A percentile compares a stretch with the other conserved stretches of the same genome.
These are phyloP conservation scores for Inonotus obliquus DNA, from an alignment of 1,284 basidiomycete genomes.

Conservation along the genomic window DNA sequence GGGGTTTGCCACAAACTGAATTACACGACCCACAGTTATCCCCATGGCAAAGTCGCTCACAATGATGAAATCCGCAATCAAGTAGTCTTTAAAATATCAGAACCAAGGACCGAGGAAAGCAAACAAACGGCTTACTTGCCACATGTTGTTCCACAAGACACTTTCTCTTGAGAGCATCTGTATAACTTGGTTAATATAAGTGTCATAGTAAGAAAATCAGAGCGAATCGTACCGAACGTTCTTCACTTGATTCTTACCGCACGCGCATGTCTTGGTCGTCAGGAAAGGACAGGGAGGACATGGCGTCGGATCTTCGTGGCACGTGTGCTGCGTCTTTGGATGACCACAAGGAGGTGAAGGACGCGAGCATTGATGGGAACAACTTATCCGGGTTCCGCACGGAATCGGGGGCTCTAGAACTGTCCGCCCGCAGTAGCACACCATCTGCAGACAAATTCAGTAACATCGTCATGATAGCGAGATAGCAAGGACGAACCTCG, in stretches of 20 bases:
- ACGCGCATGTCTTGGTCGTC: constrained; percentile 76
- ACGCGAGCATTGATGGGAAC: constrained; percentile 74
- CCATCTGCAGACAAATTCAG: constrained; percentile 40
- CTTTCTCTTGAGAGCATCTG: constrained; percentile 73
- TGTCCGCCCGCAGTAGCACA: constrained; percentile 77
- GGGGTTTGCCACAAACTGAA: constrained; percentile 75
- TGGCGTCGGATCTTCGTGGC: constrained; percentile 59
- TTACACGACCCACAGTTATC: constrained; percentile 75
- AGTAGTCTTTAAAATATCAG: constrained; percentile 43
- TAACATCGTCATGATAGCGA: not conserved
- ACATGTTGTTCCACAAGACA: constrained; percentile 79
- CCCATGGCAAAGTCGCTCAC: constrained; percentile 74
- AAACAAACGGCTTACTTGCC: constrained; percentile 49
- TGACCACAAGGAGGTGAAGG: constrained; percentile 77
- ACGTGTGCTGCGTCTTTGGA: constrained; percentile 67
- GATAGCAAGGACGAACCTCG: constrained; percentile 49
- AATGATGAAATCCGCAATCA: constrained; percentile 82
- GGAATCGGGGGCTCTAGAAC: constrained; percentile 67
- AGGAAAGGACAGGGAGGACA: constrained; percentile 87
- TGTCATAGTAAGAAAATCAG: not conserved
- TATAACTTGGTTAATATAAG: not conserved
- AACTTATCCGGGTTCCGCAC: constrained; percentile 76
- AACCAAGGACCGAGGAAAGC: constrained; percentile 6
- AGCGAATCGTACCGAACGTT: constrained; percentile 43
- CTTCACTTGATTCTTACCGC: constrained; percentile 74